Base-by-base conservation (phyloP, 2,329 filamentous ascomycete species). In the Cladophialophora bantiana region DNA sequence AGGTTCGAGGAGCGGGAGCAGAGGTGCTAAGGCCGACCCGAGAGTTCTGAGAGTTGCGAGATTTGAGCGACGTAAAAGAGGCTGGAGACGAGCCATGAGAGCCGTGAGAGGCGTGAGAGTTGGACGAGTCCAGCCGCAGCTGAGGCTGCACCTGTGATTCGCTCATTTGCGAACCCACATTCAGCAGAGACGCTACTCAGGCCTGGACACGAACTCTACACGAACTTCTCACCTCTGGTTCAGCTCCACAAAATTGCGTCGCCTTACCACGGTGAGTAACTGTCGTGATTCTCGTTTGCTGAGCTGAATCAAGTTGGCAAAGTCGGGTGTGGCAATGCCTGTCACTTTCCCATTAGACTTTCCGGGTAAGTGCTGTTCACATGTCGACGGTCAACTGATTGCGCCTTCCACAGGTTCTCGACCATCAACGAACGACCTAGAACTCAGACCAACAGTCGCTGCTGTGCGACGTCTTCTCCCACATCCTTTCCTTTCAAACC, bases 121-220 rank as follows among this genome's bases (percentile, higher is more conserved):
- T 50, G 45, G 42, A 50, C 9, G 45, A 50, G 45, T 50, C 45
- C 45, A 50, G 45, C 45, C 45, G 45, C 45, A 50, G 45, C 45
- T 50, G 45, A 50, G 45, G 45, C 45, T 50, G 45, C 45, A 31
- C 45, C 45, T 26, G 45, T 7, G 45, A 50, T 50, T 50, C 18
- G 45, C 26, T 20, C 20, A 50, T 50, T 50, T 26, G 18, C 26
- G 3, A 2, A 26, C 26, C 26, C 26, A 26, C 26, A 26, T 26
- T 26, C 26, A 26, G 26, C 26, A 3, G 26, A 26, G 26, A 26
- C 26, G 26, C 26, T 26, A 3, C 45, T 10, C 20, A 31, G 45
- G 20, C 45, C 45, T 50, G 20, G 45, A 26, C 45, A 50, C 45
- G 45, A 50, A 50, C 45, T 50, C 20, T 26, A 50, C 45, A 50